Percentiles rank a stretch among this genome's conserved stretches.
These are phyloP conservation scores for Drosera capensis DNA, from an alignment of 148 eudicot genomes.

Conservation along the genomic window DNA sequence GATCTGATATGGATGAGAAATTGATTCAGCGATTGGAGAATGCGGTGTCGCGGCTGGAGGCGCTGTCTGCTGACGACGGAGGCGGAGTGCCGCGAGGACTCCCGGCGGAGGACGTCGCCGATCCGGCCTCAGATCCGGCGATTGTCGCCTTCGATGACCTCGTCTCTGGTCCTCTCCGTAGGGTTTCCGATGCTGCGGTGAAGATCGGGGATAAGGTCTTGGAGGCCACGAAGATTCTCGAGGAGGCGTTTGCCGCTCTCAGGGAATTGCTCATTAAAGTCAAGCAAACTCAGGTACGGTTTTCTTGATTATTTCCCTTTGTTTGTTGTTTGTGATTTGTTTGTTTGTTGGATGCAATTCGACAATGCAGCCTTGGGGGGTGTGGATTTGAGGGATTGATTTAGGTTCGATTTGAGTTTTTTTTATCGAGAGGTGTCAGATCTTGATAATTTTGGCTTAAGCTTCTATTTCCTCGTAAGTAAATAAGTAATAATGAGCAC, in stretches of 20 bases:
- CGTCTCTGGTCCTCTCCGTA: slow-evolving; percentile 29
- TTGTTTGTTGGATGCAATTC: background rate
- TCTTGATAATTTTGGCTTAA: background rate
- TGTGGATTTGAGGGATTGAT: background rate
- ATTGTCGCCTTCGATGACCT: slow-evolving; percentile 66
- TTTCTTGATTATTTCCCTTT: background rate
- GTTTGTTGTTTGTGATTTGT: background rate
- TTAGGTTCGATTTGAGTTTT: background rate
- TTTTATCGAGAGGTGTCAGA: background rate
- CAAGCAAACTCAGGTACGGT: slow-evolving; percentile 57
- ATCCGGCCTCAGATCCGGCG: slow-evolving; percentile 54
- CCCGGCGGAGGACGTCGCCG: slow-evolving; percentile 17
- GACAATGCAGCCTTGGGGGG: background rate
- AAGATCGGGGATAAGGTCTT: slow-evolving; percentile 76
- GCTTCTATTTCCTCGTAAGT: no score
- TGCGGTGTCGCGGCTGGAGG: slow-evolving; percentile 65
- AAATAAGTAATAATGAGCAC: no score
- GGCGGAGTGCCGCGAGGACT: slow-evolving; percentile 14
- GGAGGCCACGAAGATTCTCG: slow-evolving; percentile 42
- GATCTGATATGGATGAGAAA: slow-evolving; percentile 69
- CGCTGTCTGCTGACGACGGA: slow-evolving; percentile 19
- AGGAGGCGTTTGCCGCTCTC: slow-evolving; percentile 45
- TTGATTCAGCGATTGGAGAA: slow-evolving; percentile 56
- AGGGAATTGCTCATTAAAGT: slow-evolving; percentile 59
- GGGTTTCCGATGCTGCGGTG: slow-evolving; percentile 52